phyloP scores from a whole-genome alignment of 495 filamentous ascomycete genomes.

The Penicillium flavigenum region DNA sequence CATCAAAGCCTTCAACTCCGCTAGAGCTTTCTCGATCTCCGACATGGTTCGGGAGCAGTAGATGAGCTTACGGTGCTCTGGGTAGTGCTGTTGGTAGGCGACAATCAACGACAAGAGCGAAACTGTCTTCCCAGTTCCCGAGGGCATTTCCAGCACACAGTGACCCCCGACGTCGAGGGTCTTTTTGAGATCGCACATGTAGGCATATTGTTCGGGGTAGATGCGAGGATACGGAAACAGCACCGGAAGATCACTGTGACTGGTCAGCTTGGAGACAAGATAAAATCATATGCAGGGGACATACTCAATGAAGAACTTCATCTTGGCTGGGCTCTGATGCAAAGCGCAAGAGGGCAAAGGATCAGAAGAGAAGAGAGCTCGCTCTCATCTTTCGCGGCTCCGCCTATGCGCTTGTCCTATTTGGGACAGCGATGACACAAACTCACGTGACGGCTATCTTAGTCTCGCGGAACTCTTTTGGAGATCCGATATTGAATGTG shows the following conservation, averaged over 20 bases:
- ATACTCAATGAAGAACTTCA: conserved; percentile 97
- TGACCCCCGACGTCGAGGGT: conserved; percentile 93
- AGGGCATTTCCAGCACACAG: conserved; percentile 99
- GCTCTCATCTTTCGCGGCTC: conserved; percentile 12
- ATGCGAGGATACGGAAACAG: conserved; percentile 97
- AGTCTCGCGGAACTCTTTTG: conserved; percentile 5
- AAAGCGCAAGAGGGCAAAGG: conserved; percentile 19
- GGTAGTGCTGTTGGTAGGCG: conserved; percentile 89
- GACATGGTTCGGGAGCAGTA: conserved; percentile 89
- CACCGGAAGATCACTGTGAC: conserved; percentile 76
- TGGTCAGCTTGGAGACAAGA: conserved; percentile 6
- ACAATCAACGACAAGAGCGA: conserved; percentile 94
- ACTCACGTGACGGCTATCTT: conserved; percentile 38
- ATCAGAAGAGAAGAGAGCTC: conserved; percentile 8
- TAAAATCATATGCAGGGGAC: background rate
- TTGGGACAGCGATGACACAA: conserved; percentile 42
- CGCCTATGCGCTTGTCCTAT: conserved; percentile 32
- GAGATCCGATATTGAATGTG: conserved; percentile 31
- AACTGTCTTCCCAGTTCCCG: conserved; percentile 98
- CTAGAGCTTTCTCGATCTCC: conserved; percentile 81
- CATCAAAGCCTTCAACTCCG: conserved; percentile 90
- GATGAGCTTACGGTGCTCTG: conserved; percentile 90
- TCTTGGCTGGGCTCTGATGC: conserved; percentile 50
- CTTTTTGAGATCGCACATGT: conserved; percentile 98
- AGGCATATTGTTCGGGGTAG: conserved; percentile 98